A percentile compares a stretch with the other conserved stretches of the same genome.
These are phyloP conservation scores for Heritiera fomes DNA, from an alignment of 345 rosid species.

Conservation along the genomic window DNA sequence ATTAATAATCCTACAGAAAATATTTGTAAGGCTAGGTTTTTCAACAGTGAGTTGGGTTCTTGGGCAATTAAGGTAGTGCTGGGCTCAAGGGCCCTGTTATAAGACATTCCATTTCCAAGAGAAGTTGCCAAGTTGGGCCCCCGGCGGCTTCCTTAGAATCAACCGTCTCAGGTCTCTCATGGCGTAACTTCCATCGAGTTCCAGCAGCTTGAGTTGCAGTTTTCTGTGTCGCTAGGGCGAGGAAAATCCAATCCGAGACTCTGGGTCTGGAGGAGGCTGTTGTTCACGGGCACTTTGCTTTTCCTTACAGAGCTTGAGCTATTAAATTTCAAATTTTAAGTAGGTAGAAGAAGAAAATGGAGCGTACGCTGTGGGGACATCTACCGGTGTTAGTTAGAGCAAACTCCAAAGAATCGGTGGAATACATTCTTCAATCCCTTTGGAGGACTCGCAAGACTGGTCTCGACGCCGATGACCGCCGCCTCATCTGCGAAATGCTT, in stretches of 20 bases:
- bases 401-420: constrained; percentile 61
- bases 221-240: background rate
- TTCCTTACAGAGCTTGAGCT: background rate
- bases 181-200: background rate
- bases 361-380: constrained; percentile 56
- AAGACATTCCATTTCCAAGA: background rate
- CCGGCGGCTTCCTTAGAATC: background rate
- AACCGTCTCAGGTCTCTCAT: background rate
- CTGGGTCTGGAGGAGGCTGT: background rate
- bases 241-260: background rate
- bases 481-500: constrained; percentile 49
- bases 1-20: too few species aligned
- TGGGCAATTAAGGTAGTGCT: background rate
- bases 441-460: constrained; percentile 64
- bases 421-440: constrained; percentile 58
- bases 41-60: background rate
- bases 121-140: background rate
- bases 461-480: constrained; percentile 56
- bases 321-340: background rate
- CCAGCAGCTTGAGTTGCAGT: background rate
- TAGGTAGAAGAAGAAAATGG: constrained; percentile 25
- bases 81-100: background rate
- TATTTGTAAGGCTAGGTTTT: background rate
- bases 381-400: constrained; percentile 55
- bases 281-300: background rate